Base-by-base conservation (phyloP, 208 protist genomes). In the Trypanosoma cruzi region DNA sequence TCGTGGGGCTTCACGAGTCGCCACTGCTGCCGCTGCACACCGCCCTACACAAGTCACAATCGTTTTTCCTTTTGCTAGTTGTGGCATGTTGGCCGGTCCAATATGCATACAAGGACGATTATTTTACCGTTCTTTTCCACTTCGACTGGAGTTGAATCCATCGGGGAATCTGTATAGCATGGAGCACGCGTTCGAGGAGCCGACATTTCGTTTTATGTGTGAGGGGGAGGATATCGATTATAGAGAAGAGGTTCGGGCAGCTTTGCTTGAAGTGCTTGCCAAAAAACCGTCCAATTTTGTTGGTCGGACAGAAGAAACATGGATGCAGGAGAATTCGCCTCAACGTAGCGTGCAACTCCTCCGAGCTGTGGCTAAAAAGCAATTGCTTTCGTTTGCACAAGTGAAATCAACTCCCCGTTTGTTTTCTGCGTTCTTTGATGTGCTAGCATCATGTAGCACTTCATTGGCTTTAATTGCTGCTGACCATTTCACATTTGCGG, bases 221-320 rank as follows among this genome's bases (percentile, higher is more conserved):
- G 92, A 93, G 64, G 92, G 92, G 24, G 61, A 79, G 3, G 92
- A 94, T 64, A 79, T 96, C 8, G 92, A 96, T 69, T 92, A 89
- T 56, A 93, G 90, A 64, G 63, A 85, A 50, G 84, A 93, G 32
- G 82, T 96, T 7, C 81, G 89, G n/a, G 77, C 60, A 31, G 79
- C 73, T n/a, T 49, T 96, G 29, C 54, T 68, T 37, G 79, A 86
- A 54, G 20, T 90, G 16, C 46, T 92, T 31, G 81, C 85, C 5
- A 70, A 65, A 20, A 71, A 71, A 6, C 73, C 73, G 13, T 73
- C 67, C 40, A 93, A 88, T 68, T 95, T 96, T 66, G 82, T 76
- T 11, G 36, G 8, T 10, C 61, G 36, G 22, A 36, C 59, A 20
- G 63, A 70, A 22, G 53, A 65, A 11, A 11, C 36, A 22, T 68